phyloP scores from a whole-genome alignment of 148 eudicot genomes.

The Vaccinium darrowii region DNA sequence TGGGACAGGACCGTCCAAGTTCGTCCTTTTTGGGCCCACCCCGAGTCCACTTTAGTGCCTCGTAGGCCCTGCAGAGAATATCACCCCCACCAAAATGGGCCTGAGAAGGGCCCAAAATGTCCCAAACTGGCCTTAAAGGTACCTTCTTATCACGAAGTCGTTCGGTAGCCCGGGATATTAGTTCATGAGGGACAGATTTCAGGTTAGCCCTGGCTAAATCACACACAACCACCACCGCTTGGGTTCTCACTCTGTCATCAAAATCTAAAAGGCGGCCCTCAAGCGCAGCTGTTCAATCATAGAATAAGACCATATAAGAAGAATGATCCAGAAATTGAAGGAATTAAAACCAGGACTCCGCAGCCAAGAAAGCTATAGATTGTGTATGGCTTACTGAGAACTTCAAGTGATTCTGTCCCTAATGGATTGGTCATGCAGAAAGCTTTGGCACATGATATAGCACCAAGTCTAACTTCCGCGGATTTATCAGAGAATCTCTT shows the following conservation, averaged over 20 bases:
- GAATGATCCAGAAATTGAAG: background rate
- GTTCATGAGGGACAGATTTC: constrained; percentile 43
- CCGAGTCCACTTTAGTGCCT: background rate
- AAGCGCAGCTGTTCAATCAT: constrained; percentile 59
- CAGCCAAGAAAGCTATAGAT: constrained; percentile 4
- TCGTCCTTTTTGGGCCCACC: background rate
- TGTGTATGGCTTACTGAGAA: constrained; percentile 55
- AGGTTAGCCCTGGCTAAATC: constrained; percentile 62
- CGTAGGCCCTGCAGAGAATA: background rate
- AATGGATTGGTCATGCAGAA: constrained; percentile 56
- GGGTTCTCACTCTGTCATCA: constrained; percentile 79
- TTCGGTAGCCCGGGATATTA: constrained; percentile 56
- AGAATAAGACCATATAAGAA: constrained; percentile 3
- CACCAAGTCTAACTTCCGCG: constrained; percentile 77
- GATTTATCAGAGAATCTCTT: constrained; percentile 89
- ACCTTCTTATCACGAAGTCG: constrained; percentile 95
- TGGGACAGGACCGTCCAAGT: background rate
- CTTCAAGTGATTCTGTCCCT: constrained; percentile 50
- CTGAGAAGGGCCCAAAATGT: background rate
- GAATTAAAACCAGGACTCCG: background rate
- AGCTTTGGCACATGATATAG: constrained; percentile 56
- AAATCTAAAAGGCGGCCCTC: constrained; percentile 72
- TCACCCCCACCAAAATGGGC: background rate
- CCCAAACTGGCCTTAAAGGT: constrained; percentile 11
- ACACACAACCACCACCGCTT: constrained; percentile 73